phyloP scores from a whole-genome alignment of 768 basidiomycete species.

The Vararia minispora region DNA sequence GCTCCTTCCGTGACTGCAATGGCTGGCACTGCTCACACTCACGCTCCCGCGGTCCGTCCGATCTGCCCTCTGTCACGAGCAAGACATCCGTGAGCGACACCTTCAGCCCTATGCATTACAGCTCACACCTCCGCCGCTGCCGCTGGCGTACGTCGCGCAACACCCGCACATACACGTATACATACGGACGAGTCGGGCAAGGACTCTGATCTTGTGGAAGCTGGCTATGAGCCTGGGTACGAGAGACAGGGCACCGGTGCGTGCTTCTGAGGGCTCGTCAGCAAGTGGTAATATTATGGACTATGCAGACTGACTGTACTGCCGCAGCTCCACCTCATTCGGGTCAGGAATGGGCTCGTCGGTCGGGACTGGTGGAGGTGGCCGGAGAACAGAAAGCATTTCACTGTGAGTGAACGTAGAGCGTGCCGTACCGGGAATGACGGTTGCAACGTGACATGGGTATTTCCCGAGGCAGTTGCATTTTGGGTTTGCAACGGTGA shows the following conservation, averaged over 20 bases:
- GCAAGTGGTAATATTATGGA: constrained; percentile 2
- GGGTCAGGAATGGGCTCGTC: too few species aligned
- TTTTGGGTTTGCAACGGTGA: constrained; percentile 49
- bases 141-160: constrained; percentile 6
- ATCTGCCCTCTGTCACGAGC: too few species aligned
- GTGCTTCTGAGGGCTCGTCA: constrained; percentile 23
- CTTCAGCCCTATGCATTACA: too few species aligned
- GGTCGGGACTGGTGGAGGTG: background rate
- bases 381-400: too few species aligned
- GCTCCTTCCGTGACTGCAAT: too few species aligned
- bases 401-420: too few species aligned
- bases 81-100: too few species aligned
- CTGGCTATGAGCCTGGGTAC: background rate
- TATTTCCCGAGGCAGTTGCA: constrained; percentile 46
- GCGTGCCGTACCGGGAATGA: constrained; percentile 39
- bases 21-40: too few species aligned
- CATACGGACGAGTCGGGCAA: background rate
- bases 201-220: background rate
- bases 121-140: too few species aligned
- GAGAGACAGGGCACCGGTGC: constrained; percentile 9
- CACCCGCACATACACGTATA: background rate
- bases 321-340: constrained; percentile 47
- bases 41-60: too few species aligned
- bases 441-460: constrained; percentile 27
- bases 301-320: constrained; percentile 23